Evolutionary conservation across 805 yeast species (phyloP).

Genomic region (Tetrapisispora arboricola): DNA sequence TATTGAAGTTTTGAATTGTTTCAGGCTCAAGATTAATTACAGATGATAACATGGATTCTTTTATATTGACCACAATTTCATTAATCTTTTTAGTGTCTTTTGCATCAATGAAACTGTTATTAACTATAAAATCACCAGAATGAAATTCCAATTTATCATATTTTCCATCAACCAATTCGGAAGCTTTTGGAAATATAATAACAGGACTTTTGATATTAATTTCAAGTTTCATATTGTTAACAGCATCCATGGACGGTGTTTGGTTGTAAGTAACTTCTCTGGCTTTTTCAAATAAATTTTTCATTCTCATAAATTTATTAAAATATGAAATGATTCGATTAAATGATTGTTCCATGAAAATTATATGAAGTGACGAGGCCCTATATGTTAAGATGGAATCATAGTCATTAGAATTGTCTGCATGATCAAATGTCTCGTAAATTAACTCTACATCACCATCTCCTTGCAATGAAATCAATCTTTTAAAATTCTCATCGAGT

Average conservation of each 20-base stretch:
- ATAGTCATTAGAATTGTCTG: slow-evolving; percentile 37
- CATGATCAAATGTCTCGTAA: slow-evolving; percentile 70
- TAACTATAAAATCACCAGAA: slow-evolving; percentile 72
- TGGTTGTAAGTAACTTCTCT: slow-evolving; percentile 81
- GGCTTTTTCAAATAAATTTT: slow-evolving; percentile 78
- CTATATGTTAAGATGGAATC: slow-evolving; percentile 31
- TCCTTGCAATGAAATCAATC: slow-evolving; percentile 71
- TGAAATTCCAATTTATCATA: slow-evolving; percentile 60
- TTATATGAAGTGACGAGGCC: slow-evolving; percentile 66
- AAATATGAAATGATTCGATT: slow-evolving; percentile 55
- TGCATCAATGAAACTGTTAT: slow-evolving; percentile 42
- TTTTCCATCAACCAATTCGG: slow-evolving; percentile 31
- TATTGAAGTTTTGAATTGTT: slow-evolving; percentile 44
- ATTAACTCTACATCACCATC: slow-evolving; percentile 62
- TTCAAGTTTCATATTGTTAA: slow-evolving; percentile 56
- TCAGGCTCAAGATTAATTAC: slow-evolving; percentile 39
- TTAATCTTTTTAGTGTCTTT: slow-evolving; percentile 34
- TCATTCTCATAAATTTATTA: slow-evolving; percentile 73
- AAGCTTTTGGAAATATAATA: slow-evolving; percentile 59
- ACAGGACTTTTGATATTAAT: slow-evolving; percentile 72
- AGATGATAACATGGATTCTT: slow-evolving; percentile 63
- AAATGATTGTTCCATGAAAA: slow-evolving; percentile 74
- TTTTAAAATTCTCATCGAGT: slow-evolving; percentile 47
- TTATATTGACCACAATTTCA: slow-evolving; percentile 54
- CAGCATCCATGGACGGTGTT: slow-evolving; percentile 48